These are phyloP conservation scores for Aspergillus japonicus DNA, from an alignment of 2,329 filamentous ascomycete genomes.

Conservation along the genomic window DNA sequence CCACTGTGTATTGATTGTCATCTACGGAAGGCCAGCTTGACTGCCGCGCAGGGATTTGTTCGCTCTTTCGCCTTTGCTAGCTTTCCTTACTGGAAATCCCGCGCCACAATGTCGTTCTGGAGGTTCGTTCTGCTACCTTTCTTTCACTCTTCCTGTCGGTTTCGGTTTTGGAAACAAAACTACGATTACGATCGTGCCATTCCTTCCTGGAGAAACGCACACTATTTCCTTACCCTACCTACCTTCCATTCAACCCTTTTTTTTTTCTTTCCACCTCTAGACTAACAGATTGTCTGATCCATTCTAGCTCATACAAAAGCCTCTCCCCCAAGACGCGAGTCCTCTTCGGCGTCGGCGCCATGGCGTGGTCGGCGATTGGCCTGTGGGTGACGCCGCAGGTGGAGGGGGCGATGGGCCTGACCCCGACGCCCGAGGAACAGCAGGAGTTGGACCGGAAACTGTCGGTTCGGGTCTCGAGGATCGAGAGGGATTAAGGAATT, in stretches of 20 bases:
- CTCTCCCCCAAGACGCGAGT: conserved; percentile 70
- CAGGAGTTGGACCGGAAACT: conserved; percentile 57
- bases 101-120: conserved; percentile 37
- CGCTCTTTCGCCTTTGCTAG: too few species aligned
- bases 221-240: too few species aligned
- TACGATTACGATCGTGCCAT: too few species aligned
- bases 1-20: too few species aligned
- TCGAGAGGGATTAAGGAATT: conserved; percentile 22
- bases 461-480: conserved; percentile 34
- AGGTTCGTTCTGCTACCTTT: conserved; percentile 27
- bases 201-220: too few species aligned
- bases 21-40: too few species aligned
- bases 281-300: neutral
- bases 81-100: too few species aligned
- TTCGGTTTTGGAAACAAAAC: too few species aligned
- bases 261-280: neutral
- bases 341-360: conserved; percentile 69
- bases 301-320: conserved; percentile 64
- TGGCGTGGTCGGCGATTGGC: conserved; percentile 73
- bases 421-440: conserved; percentile 70
- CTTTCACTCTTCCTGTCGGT: too few species aligned
- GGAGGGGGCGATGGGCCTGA: conserved; percentile 71
- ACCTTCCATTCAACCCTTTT: neutral
- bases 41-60: too few species aligned
- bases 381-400: conserved; percentile 71